Evolutionary conservation across 306 rosid species (phyloP), one percentile per base, ranked within the genome.

Genomic region (Vigna trinervia): DNA sequence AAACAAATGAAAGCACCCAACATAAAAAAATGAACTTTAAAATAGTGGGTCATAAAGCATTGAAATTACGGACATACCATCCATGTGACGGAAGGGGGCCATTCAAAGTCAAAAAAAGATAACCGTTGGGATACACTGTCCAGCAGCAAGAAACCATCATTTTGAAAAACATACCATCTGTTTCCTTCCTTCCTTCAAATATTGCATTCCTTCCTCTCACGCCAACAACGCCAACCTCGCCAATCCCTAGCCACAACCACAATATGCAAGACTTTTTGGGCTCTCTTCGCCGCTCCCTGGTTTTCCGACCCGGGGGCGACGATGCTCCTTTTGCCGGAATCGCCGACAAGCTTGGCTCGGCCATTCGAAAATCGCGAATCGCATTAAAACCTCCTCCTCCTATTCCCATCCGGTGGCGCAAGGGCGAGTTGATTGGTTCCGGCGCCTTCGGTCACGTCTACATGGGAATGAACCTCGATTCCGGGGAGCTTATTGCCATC

Each of bases 401-500:
- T 17, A 17, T 17, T 57, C 82, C 92, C 75, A 91, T 94, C 73
- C 89, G 94, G 80, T 94, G 98, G 98, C 94, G 96, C 59, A 92
- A 83, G 78, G 98, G 98, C 20, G 93, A 94, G 78, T 80, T 87
- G 85, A 94, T 94, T 12, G 98, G 98, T 12, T 89, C 87, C 12
- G 97, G 98, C 32, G 98, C 98, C 48, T 94, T 94, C 41, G 97
- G 97, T 34, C 84, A 89, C 8, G 98, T 90, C 14, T 94, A 92
- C 74, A 92, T 94, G 97, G 97, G 98, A 12, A 92, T 94, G 98
- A 92, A 94, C 75, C 93, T 94, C 13, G 97, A 94, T 75, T 90
- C 94, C 13, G 98, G 98, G 10, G 98, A 94, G 93, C 97, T 94
- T 36, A 82, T 94, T 60, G 98, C 98, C 0, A 86, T 94, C 28